Percentiles rank a stretch among this genome's conserved stretches.
Conservation (phyloP, 352 stramenopile genomes). For the Globisporangium sylvaticum region DNA sequence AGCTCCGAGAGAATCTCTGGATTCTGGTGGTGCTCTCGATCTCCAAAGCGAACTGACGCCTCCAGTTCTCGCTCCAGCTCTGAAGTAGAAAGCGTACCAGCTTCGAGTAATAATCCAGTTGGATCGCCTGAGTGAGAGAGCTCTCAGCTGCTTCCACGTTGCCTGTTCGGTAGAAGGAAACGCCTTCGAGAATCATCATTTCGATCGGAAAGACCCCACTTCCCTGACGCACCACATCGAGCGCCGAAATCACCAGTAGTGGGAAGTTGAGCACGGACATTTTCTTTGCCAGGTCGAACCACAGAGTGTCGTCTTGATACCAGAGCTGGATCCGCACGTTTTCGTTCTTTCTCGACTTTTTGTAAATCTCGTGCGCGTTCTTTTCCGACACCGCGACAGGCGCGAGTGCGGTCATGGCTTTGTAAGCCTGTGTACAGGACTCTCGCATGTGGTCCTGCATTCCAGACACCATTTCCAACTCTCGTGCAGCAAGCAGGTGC, state of each 20-base stretch:
- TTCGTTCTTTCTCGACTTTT: slow-evolving; percentile 64
- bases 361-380: slow-evolving; percentile 46
- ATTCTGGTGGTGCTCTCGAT: slow-evolving; percentile 29
- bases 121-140: slow-evolving; percentile 30
- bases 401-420: slow-evolving; percentile 40
- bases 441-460: slow-evolving; percentile 46
- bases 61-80: slow-evolving; percentile 37
- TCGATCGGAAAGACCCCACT: slow-evolving; percentile 15
- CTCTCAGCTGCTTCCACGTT: slow-evolving; percentile 25
- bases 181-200: slow-evolving; percentile 41
- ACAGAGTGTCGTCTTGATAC: slow-evolving; percentile 48
- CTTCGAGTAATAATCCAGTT: slow-evolving; percentile 36
- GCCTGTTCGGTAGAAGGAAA: slow-evolving; percentile 33
- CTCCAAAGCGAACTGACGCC: slow-evolving; percentile 36
- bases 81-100: slow-evolving; percentile 48
- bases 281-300: slow-evolving; percentile 53
- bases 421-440: slow-evolving; percentile 53
- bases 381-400: slow-evolving; percentile 52
- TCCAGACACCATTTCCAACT: slow-evolving; percentile 39
- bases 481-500: slow-evolving; percentile 46
- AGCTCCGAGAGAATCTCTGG: slow-evolving; percentile 24
- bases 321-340: slow-evolving; percentile 50
- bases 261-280: slow-evolving; percentile 45
- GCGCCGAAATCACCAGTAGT: slow-evolving; percentile 29
- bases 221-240: slow-evolving; percentile 27